A percentile compares a stretch with the other conserved stretches of the same genome.
Evolutionary conservation across 2,329 filamentous ascomycete species (phyloP).

Genomic region (Bipolaris zeicola): DNA sequence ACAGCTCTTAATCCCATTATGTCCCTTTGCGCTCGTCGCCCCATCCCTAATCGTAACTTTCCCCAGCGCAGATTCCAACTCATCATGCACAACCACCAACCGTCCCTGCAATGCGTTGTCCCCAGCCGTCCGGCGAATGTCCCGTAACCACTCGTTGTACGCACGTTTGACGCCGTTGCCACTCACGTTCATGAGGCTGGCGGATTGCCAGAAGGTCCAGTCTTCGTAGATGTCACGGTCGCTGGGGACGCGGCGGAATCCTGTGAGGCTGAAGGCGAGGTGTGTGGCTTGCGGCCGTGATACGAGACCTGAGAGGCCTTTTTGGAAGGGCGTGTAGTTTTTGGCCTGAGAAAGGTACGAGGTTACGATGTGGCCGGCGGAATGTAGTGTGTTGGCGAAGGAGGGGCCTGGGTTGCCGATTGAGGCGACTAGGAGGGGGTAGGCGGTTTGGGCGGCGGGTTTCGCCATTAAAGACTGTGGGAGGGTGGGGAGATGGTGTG

Average conservation of each 20-base stretch:
- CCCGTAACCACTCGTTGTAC: constrained; percentile 61
- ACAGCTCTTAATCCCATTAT: constrained; percentile 55
- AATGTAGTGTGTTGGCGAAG: constrained; percentile 81
- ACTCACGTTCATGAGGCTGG: constrained; percentile 82
- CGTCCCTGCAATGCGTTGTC: constrained; percentile 45
- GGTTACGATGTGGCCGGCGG: constrained; percentile 81
- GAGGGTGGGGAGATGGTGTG: constrained; percentile 1
- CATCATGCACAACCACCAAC: constrained; percentile 85
- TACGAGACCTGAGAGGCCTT: constrained; percentile 39
- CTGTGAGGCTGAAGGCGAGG: constrained; percentile 52
- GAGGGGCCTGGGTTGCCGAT: constrained; percentile 76
- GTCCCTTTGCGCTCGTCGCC: constrained; percentile 52
- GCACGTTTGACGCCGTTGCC: constrained; percentile 72
- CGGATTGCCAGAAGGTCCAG: constrained; percentile 74
- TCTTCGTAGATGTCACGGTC: constrained; percentile 37
- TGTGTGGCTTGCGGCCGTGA: constrained; percentile 33
- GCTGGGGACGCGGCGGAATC: constrained; percentile 22
- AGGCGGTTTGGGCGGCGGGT: constrained; percentile 32
- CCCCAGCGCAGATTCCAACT: constrained; percentile 76
- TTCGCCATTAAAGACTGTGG: constrained; percentile 21
- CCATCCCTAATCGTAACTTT: constrained; percentile 69
- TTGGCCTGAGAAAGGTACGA: constrained; percentile 43
- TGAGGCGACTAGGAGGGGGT: constrained; percentile 76
- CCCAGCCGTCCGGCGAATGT: constrained; percentile 13
- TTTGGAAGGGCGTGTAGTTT: constrained; percentile 38